Evolutionary conservation across 208 protist genomes (phyloP).

Genomic region (Trypanosoma lewisi): DNA sequence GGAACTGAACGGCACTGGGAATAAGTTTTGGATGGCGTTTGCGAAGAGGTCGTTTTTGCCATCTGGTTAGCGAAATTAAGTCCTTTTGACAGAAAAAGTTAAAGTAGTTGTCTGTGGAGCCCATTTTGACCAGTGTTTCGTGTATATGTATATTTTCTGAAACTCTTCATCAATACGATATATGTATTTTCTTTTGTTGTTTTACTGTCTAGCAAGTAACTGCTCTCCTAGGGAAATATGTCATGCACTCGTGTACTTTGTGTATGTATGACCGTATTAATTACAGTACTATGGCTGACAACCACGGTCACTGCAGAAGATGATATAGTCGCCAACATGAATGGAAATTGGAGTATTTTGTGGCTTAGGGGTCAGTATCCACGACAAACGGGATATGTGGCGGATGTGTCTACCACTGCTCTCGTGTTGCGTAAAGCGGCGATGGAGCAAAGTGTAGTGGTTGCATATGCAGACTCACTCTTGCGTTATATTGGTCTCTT

Average conservation of each 20-base stretch:
- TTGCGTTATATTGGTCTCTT: not conserved
- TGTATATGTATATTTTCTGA: constrained; percentile 6
- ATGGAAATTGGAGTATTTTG: constrained; percentile 24
- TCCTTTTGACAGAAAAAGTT: too few relatives aligned
- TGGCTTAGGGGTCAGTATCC: constrained; percentile 11
- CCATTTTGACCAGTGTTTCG: not conserved
- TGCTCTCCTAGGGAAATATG: not conserved
- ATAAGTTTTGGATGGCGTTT: constrained; percentile 38
- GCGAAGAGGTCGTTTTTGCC: constrained; percentile 25
- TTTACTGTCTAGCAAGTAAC: not conserved
- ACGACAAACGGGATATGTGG: constrained; percentile 9
- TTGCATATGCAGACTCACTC: not conserved
- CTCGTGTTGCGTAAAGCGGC: constrained; percentile 7
- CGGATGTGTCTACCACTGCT: not conserved
- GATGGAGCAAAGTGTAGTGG: not conserved
- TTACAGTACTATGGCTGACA: constrained; percentile 1
- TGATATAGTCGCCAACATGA: not conserved
- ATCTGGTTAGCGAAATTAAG: constrained; percentile 6
- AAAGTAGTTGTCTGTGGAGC: not conserved
- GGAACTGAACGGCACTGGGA: constrained; percentile 31
- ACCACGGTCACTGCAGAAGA: not conserved
- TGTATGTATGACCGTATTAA: not conserved
- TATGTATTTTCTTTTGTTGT: constrained; percentile 13
- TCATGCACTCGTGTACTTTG: not conserved
- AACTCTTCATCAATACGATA: not conserved